Base-by-base conservation (phyloP, 192 early-diverging fungal genomes). In the Entomortierella parvispora region DNA sequence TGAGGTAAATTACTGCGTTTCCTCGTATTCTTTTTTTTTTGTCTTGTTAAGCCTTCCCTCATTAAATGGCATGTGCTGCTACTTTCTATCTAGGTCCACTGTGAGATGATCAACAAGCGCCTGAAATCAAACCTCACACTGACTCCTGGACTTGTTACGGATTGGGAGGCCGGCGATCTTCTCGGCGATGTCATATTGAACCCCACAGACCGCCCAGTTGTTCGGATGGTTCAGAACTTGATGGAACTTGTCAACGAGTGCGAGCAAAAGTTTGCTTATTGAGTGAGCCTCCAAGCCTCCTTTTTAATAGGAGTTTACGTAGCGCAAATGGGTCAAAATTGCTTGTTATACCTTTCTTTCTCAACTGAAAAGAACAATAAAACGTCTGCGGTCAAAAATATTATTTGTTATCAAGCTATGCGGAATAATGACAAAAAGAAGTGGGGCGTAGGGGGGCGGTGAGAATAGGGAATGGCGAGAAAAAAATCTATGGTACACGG, bases 191-290 rank as follows among this genome's bases (percentile, higher is more conserved):
- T 47, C 42, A 46, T 57, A 2, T 31, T 8, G 20, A 51, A 67
- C 34, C 43, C 69, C 14, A 58, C 60, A 1, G 59, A 62, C 12
- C 37, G 37, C 12, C 37, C 37, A 34, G 29, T 76, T 2, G 42
- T 43, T 26, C 14, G 18, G 25, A 57, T 76, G 58, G 65, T 76
- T 20, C 61, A 58, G 46, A 14, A 43, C 4, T 6, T 67, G 26
- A 76, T 76, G 65, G 17, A 48, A 15, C 22, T 76, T 14, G 72
- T 68, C n/a, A 64, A 68, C 11, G 45, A 76, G 17, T 76, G 64
- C 48, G 58, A 76, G n/a, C 40, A 61, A 31, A 54, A 45, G 12
- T 45, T 58, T 11, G 22, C 23, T 2, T 5, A 26, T 40, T 58
- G 25, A 32, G 31, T 34, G 17, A 0, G 6, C 25, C 28, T 54